Evolutionary conservation across 2,329 filamentous ascomycete genomes (phyloP).

Genomic region (Xylaria sp.): DNA sequence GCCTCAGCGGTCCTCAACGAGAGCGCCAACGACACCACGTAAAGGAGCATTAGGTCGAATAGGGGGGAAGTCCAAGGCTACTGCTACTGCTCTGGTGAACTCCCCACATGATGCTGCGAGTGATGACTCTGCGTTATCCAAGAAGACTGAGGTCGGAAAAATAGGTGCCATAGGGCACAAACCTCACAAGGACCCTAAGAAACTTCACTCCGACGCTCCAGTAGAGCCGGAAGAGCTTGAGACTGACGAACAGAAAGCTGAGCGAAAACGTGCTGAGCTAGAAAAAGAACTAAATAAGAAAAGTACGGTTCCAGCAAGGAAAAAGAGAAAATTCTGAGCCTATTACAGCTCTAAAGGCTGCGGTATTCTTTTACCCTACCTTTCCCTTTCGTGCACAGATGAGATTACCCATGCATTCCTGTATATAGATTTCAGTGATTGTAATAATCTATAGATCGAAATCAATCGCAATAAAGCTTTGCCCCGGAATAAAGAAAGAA

Average conservation of each 20-base stretch:
- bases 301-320: conserved; percentile 61
- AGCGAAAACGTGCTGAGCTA: conserved; percentile 62
- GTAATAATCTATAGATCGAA: not conserved
- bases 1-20: conserved; percentile 13
- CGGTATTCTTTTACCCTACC: too few relatives aligned
- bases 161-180: conserved; percentile 45
- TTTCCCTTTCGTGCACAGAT: too few relatives aligned
- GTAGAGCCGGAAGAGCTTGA: conserved; percentile 41
- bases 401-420: too few relatives aligned
- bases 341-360: too few relatives aligned
- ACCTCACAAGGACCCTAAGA: conserved; percentile 33
- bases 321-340: conserved; percentile 65
- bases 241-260: conserved; percentile 53
- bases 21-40: conserved; percentile 20
- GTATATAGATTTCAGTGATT: too few relatives aligned
- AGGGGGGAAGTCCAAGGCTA: conserved; percentile 40
- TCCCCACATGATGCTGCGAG: conserved; percentile 11
- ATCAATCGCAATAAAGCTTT: not conserved
- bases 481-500: not conserved
- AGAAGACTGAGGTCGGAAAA: conserved; percentile 35
- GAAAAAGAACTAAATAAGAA: conserved; percentile 62
- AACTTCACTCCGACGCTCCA: conserved; percentile 30
- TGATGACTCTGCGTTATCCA: conserved; percentile 31
- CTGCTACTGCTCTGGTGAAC: conserved; percentile 19
- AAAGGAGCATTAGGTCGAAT: conserved; percentile 42